Evolutionary conservation across 768 basidiomycete genomes (phyloP).

Genomic region (Amanita pallidorosea): DNA sequence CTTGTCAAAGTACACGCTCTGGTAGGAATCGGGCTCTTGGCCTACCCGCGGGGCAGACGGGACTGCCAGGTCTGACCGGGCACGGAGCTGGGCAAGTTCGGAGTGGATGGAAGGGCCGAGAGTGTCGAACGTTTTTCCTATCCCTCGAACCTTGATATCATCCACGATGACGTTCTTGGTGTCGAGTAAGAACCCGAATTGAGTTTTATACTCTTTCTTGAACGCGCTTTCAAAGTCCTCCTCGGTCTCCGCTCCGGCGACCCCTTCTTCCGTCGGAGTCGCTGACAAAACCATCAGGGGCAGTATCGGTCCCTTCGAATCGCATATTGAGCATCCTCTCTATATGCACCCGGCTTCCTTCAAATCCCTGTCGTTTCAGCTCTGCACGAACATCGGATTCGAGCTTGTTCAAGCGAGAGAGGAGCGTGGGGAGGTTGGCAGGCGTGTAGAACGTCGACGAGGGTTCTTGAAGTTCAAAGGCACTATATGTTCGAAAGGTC

Average conservation of each 20-base stretch:
- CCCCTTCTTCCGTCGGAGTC: slow-evolving; percentile 35
- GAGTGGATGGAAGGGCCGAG: slow-evolving; percentile 71
- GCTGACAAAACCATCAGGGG: slow-evolving; percentile 58
- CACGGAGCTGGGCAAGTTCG: slow-evolving; percentile 49
- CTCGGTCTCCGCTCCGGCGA: not conserved
- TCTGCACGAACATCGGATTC: slow-evolving; percentile 51
- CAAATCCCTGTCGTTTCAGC: slow-evolving; percentile 75
- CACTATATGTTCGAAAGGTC: slow-evolving; percentile 29
- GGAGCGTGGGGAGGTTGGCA: slow-evolving; percentile 42
- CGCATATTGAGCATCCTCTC: slow-evolving; percentile 90
- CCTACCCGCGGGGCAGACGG: slow-evolving; percentile 18
- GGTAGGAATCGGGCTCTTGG: slow-evolving; percentile 34
- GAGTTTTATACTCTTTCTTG: slow-evolving; percentile 66
- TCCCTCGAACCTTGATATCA: slow-evolving; percentile 86
- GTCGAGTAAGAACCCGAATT: slow-evolving; percentile 89
- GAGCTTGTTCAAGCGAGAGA: slow-evolving; percentile 60
- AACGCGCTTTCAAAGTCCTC: slow-evolving; percentile 78
- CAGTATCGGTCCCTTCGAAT: slow-evolving; percentile 89
- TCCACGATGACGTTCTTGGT: slow-evolving; percentile 79
- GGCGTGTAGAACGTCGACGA: slow-evolving; percentile 68
- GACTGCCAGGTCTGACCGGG: slow-evolving; percentile 16
- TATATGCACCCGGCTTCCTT: slow-evolving; percentile 52
- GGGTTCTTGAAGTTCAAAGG: slow-evolving; percentile 84
- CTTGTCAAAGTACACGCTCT: slow-evolving; percentile 77
- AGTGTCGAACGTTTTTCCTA: slow-evolving; percentile 81